Conservation (phyloP, 2,329 filamentous ascomycete genomes). For the Ophiostoma montium region DNA sequence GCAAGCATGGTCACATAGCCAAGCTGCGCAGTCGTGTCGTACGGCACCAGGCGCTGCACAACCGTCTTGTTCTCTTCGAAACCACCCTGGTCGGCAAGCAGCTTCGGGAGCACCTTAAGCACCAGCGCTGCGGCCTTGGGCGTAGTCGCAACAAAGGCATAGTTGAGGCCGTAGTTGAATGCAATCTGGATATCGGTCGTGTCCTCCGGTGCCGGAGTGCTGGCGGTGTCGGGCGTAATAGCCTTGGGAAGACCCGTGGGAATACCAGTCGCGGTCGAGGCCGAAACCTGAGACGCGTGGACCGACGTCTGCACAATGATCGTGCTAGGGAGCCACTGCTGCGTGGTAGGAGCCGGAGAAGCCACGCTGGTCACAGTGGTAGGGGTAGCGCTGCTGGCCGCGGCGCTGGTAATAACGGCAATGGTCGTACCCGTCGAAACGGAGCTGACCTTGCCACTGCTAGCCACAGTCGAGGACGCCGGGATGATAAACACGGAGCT, state of each 20-base stretch:
- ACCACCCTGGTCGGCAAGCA: conserved; percentile 50
- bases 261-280: conserved; percentile 34
- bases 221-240: conserved; percentile 54
- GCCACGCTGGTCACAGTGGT: not conserved
- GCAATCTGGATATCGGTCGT: conserved; percentile 68
- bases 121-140: conserved; percentile 69
- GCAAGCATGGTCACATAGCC: conserved; percentile 75
- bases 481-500: not conserved
- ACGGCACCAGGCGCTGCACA: conserved; percentile 61
- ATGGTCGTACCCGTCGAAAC: not conserved
- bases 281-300: conserved; percentile 24
- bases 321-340: conserved; percentile 41
- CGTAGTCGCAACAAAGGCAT: conserved; percentile 62
- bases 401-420: not conserved
- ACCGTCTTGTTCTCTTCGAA: conserved; percentile 39
- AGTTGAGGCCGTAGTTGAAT: conserved; percentile 71
- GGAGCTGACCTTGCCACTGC: not conserved
- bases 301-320: conserved; percentile 41
- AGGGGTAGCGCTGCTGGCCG: not conserved
- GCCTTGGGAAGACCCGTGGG: conserved; percentile 57
- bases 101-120: conserved; percentile 61
- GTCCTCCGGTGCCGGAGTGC: conserved; percentile 41
- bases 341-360: not conserved
- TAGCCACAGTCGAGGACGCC: not conserved
- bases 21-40: conserved; percentile 53